These are phyloP conservation scores for Rhizoclosmatium sp. DNA, from an alignment of 192 early-diverging fungal species.

Conservation along the genomic window DNA sequence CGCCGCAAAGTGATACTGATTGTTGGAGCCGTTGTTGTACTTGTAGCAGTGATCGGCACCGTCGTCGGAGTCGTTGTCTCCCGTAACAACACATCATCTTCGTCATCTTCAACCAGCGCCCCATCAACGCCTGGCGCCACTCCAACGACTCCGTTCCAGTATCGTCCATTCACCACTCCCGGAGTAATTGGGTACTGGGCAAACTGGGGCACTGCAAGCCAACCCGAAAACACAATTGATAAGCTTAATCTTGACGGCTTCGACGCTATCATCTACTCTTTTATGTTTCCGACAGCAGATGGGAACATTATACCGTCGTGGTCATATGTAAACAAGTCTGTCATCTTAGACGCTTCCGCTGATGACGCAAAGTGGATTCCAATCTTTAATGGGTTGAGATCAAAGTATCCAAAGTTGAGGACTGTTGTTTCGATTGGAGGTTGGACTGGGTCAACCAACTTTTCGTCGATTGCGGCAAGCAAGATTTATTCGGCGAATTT, in stretches of 20 bases:
- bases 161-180: slow-evolving; percentile 4
- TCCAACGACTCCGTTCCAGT: background rate
- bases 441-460: slow-evolving; percentile 29
- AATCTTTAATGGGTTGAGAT: background rate
- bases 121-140: too few species aligned
- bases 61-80: background rate
- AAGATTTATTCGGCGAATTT: slow-evolving; percentile 8
- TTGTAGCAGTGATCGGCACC: background rate
- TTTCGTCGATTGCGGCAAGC: slow-evolving; percentile 27
- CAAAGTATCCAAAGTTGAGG: slow-evolving; percentile 19
- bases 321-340: background rate
- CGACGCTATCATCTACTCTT: slow-evolving; percentile 8
- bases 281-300: background rate
- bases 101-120: background rate
- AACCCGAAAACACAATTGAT: slow-evolving; percentile 19
- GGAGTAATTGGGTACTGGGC: slow-evolving; percentile 33
- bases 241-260: background rate
- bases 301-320: background rate
- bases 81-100: background rate
- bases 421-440: slow-evolving; percentile 36
- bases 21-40: background rate
- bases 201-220: slow-evolving; percentile 4
- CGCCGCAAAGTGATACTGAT: too few species aligned
- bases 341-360: background rate
- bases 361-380: slow-evolving; percentile 17